phyloP scores from a whole-genome alignment of 2,329 filamentous ascomycete genomes.

The Niveomyces coronatus region DNA sequence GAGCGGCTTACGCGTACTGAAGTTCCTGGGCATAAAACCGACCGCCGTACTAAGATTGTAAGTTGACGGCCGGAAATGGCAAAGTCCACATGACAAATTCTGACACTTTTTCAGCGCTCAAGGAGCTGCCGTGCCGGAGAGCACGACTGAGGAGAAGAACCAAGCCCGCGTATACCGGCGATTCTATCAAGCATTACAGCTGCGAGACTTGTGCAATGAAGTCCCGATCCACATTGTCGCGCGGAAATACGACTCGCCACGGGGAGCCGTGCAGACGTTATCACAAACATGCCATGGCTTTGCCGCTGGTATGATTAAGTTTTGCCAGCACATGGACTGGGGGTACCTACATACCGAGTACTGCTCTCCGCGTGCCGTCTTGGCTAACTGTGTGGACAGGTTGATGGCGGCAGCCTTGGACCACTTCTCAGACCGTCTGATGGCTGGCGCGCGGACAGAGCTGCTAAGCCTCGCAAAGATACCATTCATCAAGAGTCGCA shows the following conservation, averaged over 20 bases:
- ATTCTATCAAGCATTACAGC: constrained; percentile 65
- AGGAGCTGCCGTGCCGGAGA: constrained; percentile 54
- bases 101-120: constrained; percentile 44
- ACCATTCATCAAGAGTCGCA: constrained; percentile 67
- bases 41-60: constrained; percentile 57
- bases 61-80: constrained; percentile 14
- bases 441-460: constrained; percentile 61
- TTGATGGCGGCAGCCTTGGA: constrained; percentile 62
- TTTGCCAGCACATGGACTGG: constrained; percentile 70
- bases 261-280: constrained; percentile 61
- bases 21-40: constrained; percentile 58
- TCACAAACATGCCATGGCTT: constrained; percentile 70
- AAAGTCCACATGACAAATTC: constrained; percentile 5
- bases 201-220: constrained; percentile 72
- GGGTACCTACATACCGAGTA: constrained; percentile 35
- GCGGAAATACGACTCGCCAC: constrained; percentile 57
- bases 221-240: constrained; percentile 60
- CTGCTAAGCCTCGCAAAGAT: constrained; percentile 61
- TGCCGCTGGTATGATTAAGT: constrained; percentile 69
- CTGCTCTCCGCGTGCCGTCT: neutral
- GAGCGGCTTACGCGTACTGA: constrained; percentile 57
- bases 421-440: constrained; percentile 64
- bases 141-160: constrained; percentile 49
- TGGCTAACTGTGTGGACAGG: constrained; percentile 24
- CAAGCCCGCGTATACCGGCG: constrained; percentile 55